These are phyloP conservation scores for Tulasnella sp. DNA, from an alignment of 768 basidiomycete genomes.

Conservation along the genomic window DNA sequence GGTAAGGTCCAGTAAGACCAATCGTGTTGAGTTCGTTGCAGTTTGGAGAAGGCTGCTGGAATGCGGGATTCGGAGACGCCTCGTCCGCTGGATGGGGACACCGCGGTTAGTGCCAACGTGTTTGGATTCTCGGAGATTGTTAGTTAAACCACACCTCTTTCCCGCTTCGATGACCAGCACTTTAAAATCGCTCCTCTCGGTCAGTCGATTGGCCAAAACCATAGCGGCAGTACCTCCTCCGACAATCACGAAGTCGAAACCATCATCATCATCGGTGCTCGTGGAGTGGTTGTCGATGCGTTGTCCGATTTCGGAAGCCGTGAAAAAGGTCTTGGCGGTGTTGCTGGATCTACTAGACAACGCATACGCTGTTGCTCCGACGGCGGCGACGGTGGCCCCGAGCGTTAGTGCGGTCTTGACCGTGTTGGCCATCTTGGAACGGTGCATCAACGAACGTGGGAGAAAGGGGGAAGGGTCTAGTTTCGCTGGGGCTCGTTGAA, in stretches of 20 bases:
- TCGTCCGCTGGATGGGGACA: neutral
- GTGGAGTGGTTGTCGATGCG: neutral
- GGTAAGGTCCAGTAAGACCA: conserved; percentile 10
- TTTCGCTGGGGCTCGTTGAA: no score
- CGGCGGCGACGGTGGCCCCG: neutral
- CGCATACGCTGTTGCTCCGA: neutral
- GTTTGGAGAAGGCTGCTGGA: neutral
- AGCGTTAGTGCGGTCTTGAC: neutral
- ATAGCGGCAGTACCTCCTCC: conserved; percentile 30
- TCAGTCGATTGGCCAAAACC: conserved; percentile 27
- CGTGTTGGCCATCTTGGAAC: neutral
- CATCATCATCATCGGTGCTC: neutral
- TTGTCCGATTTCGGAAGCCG: neutral
- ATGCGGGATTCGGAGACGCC: neutral
- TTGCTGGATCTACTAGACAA: neutral
- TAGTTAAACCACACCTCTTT: conserved; percentile 1
- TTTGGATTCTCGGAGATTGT: neutral
- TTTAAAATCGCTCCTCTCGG: conserved; percentile 24
- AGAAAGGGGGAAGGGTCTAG: neutral
- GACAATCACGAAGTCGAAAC: conserved; percentile 24
- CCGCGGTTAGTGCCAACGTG: neutral
- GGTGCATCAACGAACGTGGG: neutral
- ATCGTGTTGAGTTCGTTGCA: neutral
- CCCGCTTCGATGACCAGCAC: conserved; percentile 25
- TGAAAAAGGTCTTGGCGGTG: neutral